Evolutionary conservation across 163 green algal species (phyloP).

Genomic region (Chlamydomonas reinhardtii): DNA sequence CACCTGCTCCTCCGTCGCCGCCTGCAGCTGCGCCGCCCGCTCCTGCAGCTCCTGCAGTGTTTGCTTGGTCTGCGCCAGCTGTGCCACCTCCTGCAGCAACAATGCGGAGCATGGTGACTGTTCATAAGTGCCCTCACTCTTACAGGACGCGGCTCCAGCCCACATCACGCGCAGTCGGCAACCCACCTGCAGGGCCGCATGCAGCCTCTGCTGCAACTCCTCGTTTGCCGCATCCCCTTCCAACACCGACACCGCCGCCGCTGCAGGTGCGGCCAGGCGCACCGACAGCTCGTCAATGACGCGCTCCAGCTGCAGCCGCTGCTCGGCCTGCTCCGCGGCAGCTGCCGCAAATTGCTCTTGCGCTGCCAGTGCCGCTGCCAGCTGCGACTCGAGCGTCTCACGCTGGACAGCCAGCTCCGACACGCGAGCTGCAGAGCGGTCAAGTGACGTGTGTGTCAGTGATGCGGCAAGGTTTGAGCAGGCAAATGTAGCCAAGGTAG

Average conservation of each 20-base stretch:
- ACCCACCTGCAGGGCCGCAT: slow-evolving; percentile 4
- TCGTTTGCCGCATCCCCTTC: slow-evolving; percentile 4
- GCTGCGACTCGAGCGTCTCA: slow-evolving; percentile 39
- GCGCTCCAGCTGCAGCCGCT: slow-evolving; percentile 36
- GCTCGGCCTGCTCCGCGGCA: not conserved
- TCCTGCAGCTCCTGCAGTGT: slow-evolving; percentile 8
- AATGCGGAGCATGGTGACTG: too few species aligned
- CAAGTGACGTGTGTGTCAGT: too few species aligned
- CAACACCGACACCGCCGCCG: not conserved
- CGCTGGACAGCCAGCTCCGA: not conserved
- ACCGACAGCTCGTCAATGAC: slow-evolving; percentile 44
- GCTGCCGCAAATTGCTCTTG: not conserved
- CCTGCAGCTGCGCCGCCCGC: not conserved
- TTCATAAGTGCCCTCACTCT: too few species aligned
- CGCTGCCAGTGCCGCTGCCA: slow-evolving; percentile 15
- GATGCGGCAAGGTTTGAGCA: too few species aligned
- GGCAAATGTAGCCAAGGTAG: too few species aligned
- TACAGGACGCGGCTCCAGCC: too few species aligned
- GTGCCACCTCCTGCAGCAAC: not conserved
- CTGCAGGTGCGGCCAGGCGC: not conserved
- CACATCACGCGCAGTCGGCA: too few species aligned
- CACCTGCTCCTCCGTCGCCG: slow-evolving; percentile 28
- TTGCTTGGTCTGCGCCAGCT: not conserved
- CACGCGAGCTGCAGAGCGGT: not conserved
- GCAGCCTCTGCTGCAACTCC: slow-evolving; percentile 35